Percentiles rank a stretch among this genome's conserved stretches.
Conservation (phyloP, 2,329 filamentous ascomycete genomes). For the Arthroderma uncinatum region DNA sequence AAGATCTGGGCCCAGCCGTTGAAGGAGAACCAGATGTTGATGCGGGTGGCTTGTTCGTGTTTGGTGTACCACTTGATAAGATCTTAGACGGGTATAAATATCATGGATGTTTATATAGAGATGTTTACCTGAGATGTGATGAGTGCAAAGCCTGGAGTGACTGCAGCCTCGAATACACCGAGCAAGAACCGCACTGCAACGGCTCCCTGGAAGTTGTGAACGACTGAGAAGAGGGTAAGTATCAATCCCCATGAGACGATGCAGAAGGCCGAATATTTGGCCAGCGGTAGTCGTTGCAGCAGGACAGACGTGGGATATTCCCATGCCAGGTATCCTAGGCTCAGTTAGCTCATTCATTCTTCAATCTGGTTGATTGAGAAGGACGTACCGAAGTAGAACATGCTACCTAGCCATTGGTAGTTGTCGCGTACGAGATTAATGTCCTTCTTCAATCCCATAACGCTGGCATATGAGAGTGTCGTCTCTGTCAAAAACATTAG, state of each 20-base stretch:
- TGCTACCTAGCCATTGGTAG: constrained; percentile 43
- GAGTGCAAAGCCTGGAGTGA: constrained; percentile 57
- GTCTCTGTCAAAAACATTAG: constrained; percentile 29
- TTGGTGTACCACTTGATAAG: constrained; percentile 57
- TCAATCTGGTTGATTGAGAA: constrained; percentile 38
- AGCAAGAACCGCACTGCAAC: constrained; percentile 57
- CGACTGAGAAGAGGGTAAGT: constrained; percentile 52
- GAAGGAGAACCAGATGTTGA: constrained; percentile 58
- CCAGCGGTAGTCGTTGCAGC: constrained; percentile 52
- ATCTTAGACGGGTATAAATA: not conserved
- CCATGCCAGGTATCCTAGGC: constrained; percentile 41
- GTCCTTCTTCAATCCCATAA: constrained; percentile 46
- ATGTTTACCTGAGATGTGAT: constrained; percentile 41
- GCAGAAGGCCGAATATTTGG: constrained; percentile 55
- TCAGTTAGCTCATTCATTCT: constrained; percentile 26
- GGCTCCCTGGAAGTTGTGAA: constrained; percentile 49
- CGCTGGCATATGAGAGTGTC: constrained; percentile 37
- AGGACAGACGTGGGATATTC: constrained; percentile 57
- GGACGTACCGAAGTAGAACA: constrained; percentile 44
- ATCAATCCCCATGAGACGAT: constrained; percentile 44
- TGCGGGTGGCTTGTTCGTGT: constrained; percentile 52
- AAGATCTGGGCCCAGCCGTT: constrained; percentile 55
- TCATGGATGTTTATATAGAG: not conserved
- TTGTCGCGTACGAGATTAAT: constrained; percentile 40
- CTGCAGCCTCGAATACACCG: constrained; percentile 56